phyloP scores from a whole-genome alignment of 1,284 basidiomycete species.

The Erythrobasidium hasegawianum region DNA sequence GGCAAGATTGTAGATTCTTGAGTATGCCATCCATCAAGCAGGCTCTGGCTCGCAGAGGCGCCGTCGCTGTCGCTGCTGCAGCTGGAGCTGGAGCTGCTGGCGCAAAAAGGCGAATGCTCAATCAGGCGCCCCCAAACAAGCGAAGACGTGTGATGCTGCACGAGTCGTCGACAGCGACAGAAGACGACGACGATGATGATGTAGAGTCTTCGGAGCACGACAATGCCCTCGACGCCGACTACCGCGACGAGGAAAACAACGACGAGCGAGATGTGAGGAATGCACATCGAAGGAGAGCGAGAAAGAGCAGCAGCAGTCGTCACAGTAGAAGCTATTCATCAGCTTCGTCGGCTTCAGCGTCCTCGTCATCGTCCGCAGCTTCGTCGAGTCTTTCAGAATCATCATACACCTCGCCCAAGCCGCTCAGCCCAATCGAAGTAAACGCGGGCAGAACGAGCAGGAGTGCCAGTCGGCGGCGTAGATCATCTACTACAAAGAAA shows the following conservation, averaged over 20 bases:
- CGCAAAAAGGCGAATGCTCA: constrained; percentile 4
- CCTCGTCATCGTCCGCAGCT: constrained; percentile 36
- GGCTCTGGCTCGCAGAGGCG: background rate
- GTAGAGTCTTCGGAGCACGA: constrained; percentile 23
- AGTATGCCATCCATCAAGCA: too few relatives aligned
- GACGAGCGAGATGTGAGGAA: constrained; percentile 17
- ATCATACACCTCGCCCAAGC: constrained; percentile 42
- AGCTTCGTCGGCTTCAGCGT: constrained; percentile 14
- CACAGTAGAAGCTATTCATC: constrained; percentile 1
- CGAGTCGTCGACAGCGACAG: constrained; percentile 18
- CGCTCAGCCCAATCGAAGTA: constrained; percentile 42
- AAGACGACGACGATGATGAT: background rate
- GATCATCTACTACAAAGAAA: too few relatives aligned
- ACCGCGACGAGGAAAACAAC: constrained; percentile 3
- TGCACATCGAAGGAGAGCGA: background rate
- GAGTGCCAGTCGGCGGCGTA: too few relatives aligned
- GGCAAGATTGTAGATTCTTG: too few relatives aligned
- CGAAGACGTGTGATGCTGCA: constrained; percentile 18
- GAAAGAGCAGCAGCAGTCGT: background rate
- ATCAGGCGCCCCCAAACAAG: constrained; percentile 16
- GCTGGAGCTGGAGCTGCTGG: constrained; percentile 4
- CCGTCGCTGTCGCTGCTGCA: background rate
- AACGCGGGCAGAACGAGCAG: constrained; percentile 2
- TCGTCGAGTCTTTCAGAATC: constrained; percentile 46
- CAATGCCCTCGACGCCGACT: constrained; percentile 25